These are phyloP conservation scores for Boletellus deceptivus DNA, from an alignment of 1,284 basidiomycete species.

Conservation along the genomic window DNA sequence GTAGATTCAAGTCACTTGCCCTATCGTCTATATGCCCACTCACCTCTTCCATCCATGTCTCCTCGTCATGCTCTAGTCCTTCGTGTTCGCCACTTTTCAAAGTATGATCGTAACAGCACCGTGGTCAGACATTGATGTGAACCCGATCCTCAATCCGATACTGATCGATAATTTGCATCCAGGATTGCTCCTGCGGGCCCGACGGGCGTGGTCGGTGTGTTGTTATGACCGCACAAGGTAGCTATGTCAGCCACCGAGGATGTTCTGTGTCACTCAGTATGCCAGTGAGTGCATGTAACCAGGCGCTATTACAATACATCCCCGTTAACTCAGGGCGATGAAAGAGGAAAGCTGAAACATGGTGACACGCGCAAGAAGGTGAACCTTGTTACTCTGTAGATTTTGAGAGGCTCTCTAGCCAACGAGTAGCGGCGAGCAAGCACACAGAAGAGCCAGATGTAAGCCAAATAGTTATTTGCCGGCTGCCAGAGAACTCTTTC, in stretches of 20 bases:
- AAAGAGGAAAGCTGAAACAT: neutral
- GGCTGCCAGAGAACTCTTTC: too few relatives aligned
- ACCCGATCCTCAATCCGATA: neutral
- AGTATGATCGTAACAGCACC: neutral
- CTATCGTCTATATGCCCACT: too few relatives aligned
- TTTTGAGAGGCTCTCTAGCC: neutral
- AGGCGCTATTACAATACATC: neutral
- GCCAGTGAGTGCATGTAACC: neutral
- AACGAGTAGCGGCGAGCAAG: neutral
- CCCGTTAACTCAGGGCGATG: neutral
- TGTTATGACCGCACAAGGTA: neutral
- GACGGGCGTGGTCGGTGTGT: neutral
- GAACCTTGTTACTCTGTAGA: neutral
- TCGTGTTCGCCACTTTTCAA: neutral
- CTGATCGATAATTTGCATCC: neutral
- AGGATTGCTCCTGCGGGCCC: neutral
- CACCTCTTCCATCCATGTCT: neutral
- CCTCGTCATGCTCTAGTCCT: neutral
- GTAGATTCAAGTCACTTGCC: neutral
- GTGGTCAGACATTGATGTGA: neutral
- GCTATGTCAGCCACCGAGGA: too few relatives aligned
- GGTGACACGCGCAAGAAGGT: neutral
- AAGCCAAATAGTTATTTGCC: too few relatives aligned
- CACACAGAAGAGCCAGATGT: too few relatives aligned
- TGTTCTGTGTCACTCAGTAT: neutral